A percentile compares a stretch with the other conserved stretches of the same genome.
Conservation (phyloP, 2,329 filamentous ascomycete genomes). For the Pseudogymnoascus sp. region DNA sequence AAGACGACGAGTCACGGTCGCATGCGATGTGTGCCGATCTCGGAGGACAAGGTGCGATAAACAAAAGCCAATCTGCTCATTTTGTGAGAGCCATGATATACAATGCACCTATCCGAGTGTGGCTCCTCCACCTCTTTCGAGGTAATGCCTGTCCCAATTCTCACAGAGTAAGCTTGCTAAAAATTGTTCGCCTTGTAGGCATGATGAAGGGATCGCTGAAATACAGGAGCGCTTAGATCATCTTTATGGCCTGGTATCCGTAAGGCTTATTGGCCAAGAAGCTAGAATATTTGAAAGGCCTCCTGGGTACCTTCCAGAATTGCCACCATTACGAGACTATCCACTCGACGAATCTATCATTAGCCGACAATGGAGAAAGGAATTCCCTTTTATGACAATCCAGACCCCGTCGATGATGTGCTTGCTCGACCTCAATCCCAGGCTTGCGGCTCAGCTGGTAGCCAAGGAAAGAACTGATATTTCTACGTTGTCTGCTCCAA, state of each 20-base stretch:
- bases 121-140: slow-evolving; percentile 5
- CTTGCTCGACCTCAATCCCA: slow-evolving; percentile 15
- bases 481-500: slow-evolving; percentile 15
- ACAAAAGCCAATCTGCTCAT: slow-evolving; percentile 21
- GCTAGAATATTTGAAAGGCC: neutral
- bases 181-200: neutral
- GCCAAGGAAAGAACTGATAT: slow-evolving; percentile 16
- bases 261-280: neutral
- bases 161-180: neutral
- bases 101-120: slow-evolving; percentile 15
- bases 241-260: slow-evolving; percentile 13
- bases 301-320: neutral
- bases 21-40: slow-evolving; percentile 24
- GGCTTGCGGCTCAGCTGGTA: slow-evolving; percentile 16
- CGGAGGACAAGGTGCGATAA: slow-evolving; percentile 26
- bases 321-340: slow-evolving; percentile 11
- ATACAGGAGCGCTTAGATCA: slow-evolving; percentile 14
- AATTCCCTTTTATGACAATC: slow-evolving; percentile 20
- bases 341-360: slow-evolving; percentile 19
- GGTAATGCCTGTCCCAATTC: slow-evolving; percentile 8
- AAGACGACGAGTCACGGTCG: slow-evolving; percentile 17
- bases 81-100: slow-evolving; percentile 21
- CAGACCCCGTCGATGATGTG: slow-evolving; percentile 19
- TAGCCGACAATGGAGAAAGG: slow-evolving; percentile 18
- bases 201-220: slow-evolving; percentile 5